Percentiles rank a stretch among this genome's conserved stretches.
phyloP scores from a whole-genome alignment of 768 basidiomycete species.

The Postia placenta region DNA sequence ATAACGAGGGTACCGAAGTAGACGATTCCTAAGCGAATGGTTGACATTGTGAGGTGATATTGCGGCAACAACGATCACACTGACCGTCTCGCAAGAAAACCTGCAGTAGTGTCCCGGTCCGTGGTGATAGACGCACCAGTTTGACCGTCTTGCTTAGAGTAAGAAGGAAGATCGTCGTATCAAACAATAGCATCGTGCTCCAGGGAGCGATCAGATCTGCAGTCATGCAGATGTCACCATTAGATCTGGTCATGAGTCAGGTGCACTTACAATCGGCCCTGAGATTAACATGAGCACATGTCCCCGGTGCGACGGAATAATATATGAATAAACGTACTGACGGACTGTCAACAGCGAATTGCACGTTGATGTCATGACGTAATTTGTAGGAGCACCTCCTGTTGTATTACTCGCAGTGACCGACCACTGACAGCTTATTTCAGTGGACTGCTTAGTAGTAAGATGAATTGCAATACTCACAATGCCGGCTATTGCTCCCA shows the following conservation, averaged over 20 bases:
- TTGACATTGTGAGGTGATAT: background rate
- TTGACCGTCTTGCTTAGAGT: constrained; percentile 8
- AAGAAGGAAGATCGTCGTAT: constrained; percentile 10
- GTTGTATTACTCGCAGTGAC: background rate
- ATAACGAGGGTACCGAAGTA: constrained; percentile 13
- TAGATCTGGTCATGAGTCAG: background rate
- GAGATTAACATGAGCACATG: background rate
- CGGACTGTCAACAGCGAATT: background rate
- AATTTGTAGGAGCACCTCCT: background rate
- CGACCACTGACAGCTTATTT: background rate
- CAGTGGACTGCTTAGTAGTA: background rate
- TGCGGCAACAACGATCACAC: background rate
- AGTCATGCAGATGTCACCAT: background rate
- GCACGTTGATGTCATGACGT: background rate
- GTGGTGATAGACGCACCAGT: background rate
- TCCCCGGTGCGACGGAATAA: background rate
- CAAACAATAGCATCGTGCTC: constrained; percentile 13
- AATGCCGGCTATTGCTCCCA: constrained; percentile 1
- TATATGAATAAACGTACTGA: background rate
- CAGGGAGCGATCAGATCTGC: constrained; percentile 15
- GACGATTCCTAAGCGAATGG: constrained; percentile 2
- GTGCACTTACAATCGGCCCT: background rate
- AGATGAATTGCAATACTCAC: background rate
- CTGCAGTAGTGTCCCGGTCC: constrained; percentile 7
- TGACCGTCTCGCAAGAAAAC: constrained; percentile 13